phyloP scores from a whole-genome alignment of 306 rosid genomes.

The Rosa chinensis region DNA sequence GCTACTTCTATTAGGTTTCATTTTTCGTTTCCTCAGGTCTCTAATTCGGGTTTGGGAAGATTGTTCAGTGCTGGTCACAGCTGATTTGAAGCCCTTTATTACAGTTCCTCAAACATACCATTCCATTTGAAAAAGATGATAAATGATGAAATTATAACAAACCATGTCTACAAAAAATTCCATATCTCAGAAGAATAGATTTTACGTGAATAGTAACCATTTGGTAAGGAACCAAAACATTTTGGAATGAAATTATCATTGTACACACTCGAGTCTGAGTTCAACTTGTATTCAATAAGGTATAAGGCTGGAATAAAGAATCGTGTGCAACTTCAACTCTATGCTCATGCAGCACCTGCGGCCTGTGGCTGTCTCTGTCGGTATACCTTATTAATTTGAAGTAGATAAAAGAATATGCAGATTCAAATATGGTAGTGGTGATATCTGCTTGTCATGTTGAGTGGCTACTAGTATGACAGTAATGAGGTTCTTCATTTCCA shows the following conservation, averaged over 20 bases:
- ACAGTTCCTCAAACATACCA: not conserved
- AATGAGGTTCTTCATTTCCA: slow-evolving; percentile 59
- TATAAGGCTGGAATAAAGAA: not conserved
- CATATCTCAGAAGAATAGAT: not conserved
- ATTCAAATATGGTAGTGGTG: not conserved
- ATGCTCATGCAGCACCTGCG: not conserved
- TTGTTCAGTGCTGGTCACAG: not conserved
- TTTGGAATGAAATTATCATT: not conserved
- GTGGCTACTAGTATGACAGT: not conserved
- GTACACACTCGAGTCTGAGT: not conserved
- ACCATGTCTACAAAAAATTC: not conserved
- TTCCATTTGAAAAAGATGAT: not conserved
- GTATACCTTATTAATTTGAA: slow-evolving; percentile 3
- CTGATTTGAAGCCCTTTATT: not conserved
- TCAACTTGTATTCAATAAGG: not conserved
- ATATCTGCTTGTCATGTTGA: slow-evolving; percentile 1
- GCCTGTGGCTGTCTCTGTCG: not conserved
- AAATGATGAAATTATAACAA: not conserved
- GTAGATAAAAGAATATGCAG: slow-evolving; percentile 13
- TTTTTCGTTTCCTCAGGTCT: too few species aligned
- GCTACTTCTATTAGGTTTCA: too few species aligned
- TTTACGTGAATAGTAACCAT: too few species aligned
- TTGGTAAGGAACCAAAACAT: slow-evolving; percentile 4
- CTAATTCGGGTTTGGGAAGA: not conserved
- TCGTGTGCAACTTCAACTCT: not conserved